Evolutionary conservation across 2,329 filamentous ascomycete species (phyloP).

Genomic region (Capronia coronata): DNA sequence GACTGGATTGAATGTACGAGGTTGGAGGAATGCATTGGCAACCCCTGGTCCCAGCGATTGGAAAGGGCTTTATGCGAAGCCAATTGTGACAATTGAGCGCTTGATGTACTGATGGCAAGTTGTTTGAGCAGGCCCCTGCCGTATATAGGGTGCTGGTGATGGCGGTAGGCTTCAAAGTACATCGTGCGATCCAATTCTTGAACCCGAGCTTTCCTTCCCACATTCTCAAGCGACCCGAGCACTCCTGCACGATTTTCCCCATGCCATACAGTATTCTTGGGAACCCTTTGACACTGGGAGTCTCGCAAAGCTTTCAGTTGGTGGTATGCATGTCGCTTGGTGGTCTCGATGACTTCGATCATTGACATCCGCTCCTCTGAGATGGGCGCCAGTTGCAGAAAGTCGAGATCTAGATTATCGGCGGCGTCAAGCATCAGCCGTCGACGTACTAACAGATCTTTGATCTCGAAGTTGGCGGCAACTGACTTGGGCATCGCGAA

Average conservation of each 20-base stretch:
- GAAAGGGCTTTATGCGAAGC: slow-evolving; percentile 50
- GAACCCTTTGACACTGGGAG: slow-evolving; percentile 55
- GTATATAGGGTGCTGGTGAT: slow-evolving; percentile 74
- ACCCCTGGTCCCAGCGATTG: slow-evolving; percentile 27
- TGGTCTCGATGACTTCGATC: slow-evolving; percentile 47
- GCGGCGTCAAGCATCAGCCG: slow-evolving; percentile 55
- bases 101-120: slow-evolving; percentile 58
- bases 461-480: slow-evolving; percentile 64
- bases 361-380: slow-evolving; percentile 60
- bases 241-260: slow-evolving; percentile 47
- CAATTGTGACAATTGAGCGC: slow-evolving; percentile 53
- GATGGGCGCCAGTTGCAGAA: slow-evolving; percentile 71
- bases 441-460: slow-evolving; percentile 63
- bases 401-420: slow-evolving; percentile 62
- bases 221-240: slow-evolving; percentile 65
- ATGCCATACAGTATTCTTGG: slow-evolving; percentile 26
- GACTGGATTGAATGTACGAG: slow-evolving; percentile 70
- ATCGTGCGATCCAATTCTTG: slow-evolving; percentile 75
- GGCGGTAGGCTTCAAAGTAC: slow-evolving; percentile 72
- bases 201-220: slow-evolving; percentile 61
- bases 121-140: slow-evolving; percentile 71
- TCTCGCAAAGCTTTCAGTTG: slow-evolving; percentile 65
- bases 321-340: slow-evolving; percentile 63
- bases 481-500: slow-evolving; percentile 84
- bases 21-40: slow-evolving; percentile 45